A percentile compares a stretch with the other conserved stretches of the same genome.
These are phyloP conservation scores for Gyrodon lividus DNA, from an alignment of 768 basidiomycete species.

Conservation along the genomic window DNA sequence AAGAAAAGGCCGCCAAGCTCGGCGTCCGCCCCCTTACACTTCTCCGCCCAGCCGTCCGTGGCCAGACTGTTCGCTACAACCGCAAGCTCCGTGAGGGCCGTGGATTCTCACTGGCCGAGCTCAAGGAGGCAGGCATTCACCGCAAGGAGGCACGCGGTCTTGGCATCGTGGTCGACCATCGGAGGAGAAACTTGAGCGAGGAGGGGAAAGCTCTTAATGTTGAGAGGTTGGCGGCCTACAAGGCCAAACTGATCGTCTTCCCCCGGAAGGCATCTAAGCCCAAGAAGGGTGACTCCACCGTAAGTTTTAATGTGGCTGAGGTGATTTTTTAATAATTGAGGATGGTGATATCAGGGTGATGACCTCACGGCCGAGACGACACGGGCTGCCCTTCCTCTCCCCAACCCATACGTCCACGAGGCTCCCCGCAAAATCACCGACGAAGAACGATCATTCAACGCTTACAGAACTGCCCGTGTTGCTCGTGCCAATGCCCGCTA, in stretches of 20 bases:
- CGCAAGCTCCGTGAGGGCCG: conserved; percentile 95
- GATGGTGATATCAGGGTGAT: conserved; percentile 54
- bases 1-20: conserved; percentile 84
- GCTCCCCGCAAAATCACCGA: conserved; percentile 89
- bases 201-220: conserved; percentile 96
- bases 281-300: conserved; percentile 93
- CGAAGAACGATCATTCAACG: conserved; percentile 86
- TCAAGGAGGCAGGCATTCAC: conserved; percentile 94
- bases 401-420: conserved; percentile 67
- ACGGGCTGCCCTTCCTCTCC: conserved; percentile 64
- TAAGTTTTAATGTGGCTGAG: conserved; percentile 39
- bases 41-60: conserved; percentile 96
- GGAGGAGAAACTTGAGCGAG: conserved; percentile 93
- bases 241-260: conserved; percentile 91
- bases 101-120: conserved; percentile 91
- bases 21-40: conserved; percentile 89
- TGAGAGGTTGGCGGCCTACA: conserved; percentile 92
- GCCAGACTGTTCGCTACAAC: conserved; percentile 97
- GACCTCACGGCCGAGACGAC: conserved; percentile 79
- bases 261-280: conserved; percentile 93
- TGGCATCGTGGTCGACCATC: conserved; percentile 95
- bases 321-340: conserved; percentile 4
- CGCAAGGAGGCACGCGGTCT: conserved; percentile 90
- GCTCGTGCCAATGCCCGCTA: conserved; percentile 80
- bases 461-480: conserved; percentile 84